A percentile compares a stretch with the other conserved stretches of the same genome.
Evolutionary conservation across 495 filamentous ascomycete species (phyloP).

Genomic region (Cercophora newfieldiana): DNA sequence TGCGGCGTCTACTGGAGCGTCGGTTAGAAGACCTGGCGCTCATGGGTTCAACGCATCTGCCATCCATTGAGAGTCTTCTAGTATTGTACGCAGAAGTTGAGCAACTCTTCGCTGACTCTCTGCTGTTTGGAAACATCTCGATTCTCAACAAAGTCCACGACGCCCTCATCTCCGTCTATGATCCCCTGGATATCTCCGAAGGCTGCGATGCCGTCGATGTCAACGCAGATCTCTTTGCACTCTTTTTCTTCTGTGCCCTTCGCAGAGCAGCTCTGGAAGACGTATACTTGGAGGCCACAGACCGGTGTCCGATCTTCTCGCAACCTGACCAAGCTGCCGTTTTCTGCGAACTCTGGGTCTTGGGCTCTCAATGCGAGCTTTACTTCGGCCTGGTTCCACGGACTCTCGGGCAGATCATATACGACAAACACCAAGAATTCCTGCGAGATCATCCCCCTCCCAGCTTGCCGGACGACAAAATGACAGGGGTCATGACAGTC

Average conservation of each 20-base stretch:
- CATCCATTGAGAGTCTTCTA: constrained; percentile 7
- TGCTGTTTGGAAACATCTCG: constrained; percentile 19
- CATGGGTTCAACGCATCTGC: constrained; percentile 16
- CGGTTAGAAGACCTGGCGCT: constrained; percentile 17
- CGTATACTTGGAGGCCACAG: constrained; percentile 30
- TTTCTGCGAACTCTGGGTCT: constrained; percentile 32
- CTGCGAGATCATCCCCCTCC: constrained; percentile 22
- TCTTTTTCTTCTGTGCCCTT: constrained; percentile 29
- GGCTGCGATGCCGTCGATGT: constrained; percentile 25
- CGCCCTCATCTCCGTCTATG: constrained; percentile 19
- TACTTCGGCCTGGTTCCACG: constrained; percentile 29
- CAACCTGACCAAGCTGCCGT: constrained; percentile 34
- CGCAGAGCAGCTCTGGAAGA: constrained; percentile 28
- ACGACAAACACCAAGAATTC: constrained; percentile 19
- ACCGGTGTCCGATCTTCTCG: constrained; percentile 32
- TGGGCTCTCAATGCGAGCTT: constrained; percentile 33
- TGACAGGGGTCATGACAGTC: constrained; percentile 23
- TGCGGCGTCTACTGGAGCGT: constrained; percentile 18
- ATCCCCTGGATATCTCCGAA: constrained; percentile 8
- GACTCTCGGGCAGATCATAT: constrained; percentile 28
- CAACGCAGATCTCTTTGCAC: constrained; percentile 25
- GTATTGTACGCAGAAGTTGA: constrained; percentile 9
- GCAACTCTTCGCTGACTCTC: constrained; percentile 4
- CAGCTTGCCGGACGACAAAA: neutral
- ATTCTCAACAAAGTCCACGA: constrained; percentile 16